Conservation (phyloP, 2,329 filamentous ascomycete genomes). For the Fusarium phyllophilum region DNA sequence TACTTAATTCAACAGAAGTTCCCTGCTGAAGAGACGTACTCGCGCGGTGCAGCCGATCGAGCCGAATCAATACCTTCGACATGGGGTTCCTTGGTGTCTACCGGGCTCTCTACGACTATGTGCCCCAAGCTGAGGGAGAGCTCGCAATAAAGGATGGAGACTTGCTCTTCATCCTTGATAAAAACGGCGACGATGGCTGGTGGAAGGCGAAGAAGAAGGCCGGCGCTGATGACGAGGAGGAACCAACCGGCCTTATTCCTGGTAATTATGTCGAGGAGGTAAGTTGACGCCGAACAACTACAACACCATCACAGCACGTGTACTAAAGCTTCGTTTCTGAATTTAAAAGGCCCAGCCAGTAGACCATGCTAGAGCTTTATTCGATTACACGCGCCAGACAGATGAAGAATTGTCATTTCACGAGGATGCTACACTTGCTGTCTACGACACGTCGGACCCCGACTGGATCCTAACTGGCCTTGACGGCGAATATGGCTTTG, state of each 20-base stretch:
- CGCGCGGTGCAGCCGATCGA: slow-evolving; percentile 36
- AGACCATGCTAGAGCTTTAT: slow-evolving; percentile 87
- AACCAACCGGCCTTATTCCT: slow-evolving; percentile 89
- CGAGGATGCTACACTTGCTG: slow-evolving; percentile 83
- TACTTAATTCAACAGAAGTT: slow-evolving; percentile 8
- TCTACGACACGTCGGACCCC: slow-evolving; percentile 91
- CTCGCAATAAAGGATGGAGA: slow-evolving; percentile 87
- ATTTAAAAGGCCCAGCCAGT: slow-evolving; percentile 66
- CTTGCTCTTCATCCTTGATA: slow-evolving; percentile 87
- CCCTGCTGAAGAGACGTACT: slow-evolving; percentile 27
- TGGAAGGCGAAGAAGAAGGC: slow-evolving; percentile 97
- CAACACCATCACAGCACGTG: background rate
- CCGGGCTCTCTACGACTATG: slow-evolving; percentile 92
- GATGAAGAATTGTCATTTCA: slow-evolving; percentile 97
- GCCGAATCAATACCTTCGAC: slow-evolving; percentile 39
- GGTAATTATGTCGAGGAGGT: slow-evolving; percentile 97
- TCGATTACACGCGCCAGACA: slow-evolving; percentile 96
- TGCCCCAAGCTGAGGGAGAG: slow-evolving; percentile 86
- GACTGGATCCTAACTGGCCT: slow-evolving; percentile 96
- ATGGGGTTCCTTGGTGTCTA: slow-evolving; percentile 96
- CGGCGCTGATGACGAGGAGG: slow-evolving; percentile 83
- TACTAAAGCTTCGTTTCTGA: slow-evolving; percentile 2
- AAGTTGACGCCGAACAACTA: slow-evolving; percentile 16
- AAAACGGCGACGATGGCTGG: slow-evolving; percentile 82
- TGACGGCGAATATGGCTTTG: slow-evolving; percentile 90